A percentile compares a stretch with the other conserved stretches of the same genome.
Conservation (phyloP, 2,329 filamentous ascomycete species). For the Phialophora chinensis region DNA sequence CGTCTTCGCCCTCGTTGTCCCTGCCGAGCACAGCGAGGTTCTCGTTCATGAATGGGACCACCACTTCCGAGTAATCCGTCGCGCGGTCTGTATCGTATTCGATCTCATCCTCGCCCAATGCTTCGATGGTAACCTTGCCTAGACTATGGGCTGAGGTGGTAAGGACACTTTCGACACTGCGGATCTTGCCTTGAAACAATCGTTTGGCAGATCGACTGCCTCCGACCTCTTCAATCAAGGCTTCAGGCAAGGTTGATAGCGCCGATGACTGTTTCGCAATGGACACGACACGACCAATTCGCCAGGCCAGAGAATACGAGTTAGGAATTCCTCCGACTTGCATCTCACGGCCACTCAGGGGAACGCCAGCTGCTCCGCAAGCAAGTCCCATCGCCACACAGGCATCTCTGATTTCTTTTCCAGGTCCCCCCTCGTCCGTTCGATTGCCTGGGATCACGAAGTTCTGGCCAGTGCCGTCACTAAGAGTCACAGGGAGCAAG, state of each 20-base stretch:
- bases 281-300: slow-evolving; percentile 65
- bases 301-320: slow-evolving; percentile 53
- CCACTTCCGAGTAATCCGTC: slow-evolving; percentile 55
- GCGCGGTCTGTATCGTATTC: slow-evolving; percentile 43
- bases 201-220: slow-evolving; percentile 49
- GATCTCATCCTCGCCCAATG: slow-evolving; percentile 42
- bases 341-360: slow-evolving; percentile 48
- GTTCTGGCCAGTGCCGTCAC: slow-evolving; percentile 45
- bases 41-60: slow-evolving; percentile 75
- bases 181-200: slow-evolving; percentile 68
- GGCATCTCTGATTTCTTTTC: slow-evolving; percentile 31
- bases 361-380: slow-evolving; percentile 51
- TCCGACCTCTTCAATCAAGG: slow-evolving; percentile 56
- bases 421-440: slow-evolving; percentile 50
- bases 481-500: slow-evolving; percentile 26
- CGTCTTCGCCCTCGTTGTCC: slow-evolving; percentile 25
- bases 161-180: slow-evolving; percentile 57
- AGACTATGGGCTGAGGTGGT: slow-evolving; percentile 63
- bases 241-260: slow-evolving; percentile 62
- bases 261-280: slow-evolving; percentile 40
- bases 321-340: slow-evolving; percentile 48
- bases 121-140: slow-evolving; percentile 64
- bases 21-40: slow-evolving; percentile 51
- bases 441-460: slow-evolving; percentile 53
- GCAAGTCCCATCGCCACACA: slow-evolving; percentile 26